Percentiles rank a stretch among this genome's conserved stretches.
Evolutionary conservation across 1,284 basidiomycete species (phyloP).

Genomic region (Inonotus hispidus): DNA sequence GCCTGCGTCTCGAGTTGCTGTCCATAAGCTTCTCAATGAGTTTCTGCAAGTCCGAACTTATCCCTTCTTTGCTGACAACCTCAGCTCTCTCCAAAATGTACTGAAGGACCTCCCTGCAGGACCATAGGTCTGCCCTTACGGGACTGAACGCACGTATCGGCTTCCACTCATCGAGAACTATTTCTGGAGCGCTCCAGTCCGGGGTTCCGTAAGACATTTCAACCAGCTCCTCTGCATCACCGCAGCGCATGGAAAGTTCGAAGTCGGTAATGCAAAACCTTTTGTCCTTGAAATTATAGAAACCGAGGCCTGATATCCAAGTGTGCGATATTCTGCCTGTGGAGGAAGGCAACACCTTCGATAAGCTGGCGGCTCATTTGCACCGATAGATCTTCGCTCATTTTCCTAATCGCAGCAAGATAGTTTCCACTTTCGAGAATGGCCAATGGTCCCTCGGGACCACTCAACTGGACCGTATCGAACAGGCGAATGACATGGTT

Average conservation of each 20-base stretch:
- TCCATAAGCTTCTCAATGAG: neutral
- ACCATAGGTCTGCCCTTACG: neutral
- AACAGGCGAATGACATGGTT: neutral
- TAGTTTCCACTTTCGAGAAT: neutral
- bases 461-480: neutral
- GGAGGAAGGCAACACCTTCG: conserved; percentile 1
- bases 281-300: neutral
- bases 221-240: neutral
- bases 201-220: neutral
- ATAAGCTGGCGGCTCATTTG: conserved; percentile 1
- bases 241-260: neutral
- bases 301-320: conserved; percentile 4
- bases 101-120: neutral
- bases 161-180: neutral
- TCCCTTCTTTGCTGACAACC: neutral
- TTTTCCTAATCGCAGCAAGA: neutral
- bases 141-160: neutral
- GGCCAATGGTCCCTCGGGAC: neutral
- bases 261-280: conserved; percentile 1
- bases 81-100: neutral
- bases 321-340: conserved; percentile 1
- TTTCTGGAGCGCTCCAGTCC: conserved; percentile 5
- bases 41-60: neutral
- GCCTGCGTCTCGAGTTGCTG: neutral
- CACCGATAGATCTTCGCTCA: no score